These are phyloP conservation scores for Wickerhamiella musiphila DNA, from an alignment of 805 yeast genomes.

Conservation along the genomic window DNA sequence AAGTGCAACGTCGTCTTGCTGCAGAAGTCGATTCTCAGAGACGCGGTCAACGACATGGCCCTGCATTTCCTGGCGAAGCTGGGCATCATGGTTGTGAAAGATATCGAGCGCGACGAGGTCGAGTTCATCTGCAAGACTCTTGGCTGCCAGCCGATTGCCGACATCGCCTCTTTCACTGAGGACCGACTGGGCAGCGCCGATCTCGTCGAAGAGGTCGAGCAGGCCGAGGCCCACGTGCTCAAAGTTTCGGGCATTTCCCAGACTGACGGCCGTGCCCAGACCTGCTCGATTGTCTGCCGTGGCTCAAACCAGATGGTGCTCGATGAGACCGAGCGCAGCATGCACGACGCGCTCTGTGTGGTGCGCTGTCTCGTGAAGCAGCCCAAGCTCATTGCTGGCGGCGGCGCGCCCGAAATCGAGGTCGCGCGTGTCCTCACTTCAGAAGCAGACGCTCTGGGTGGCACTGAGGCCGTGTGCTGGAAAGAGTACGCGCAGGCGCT, in stretches of 20 bases:
- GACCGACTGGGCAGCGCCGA: slow-evolving; percentile 88
- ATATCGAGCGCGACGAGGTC: slow-evolving; percentile 89
- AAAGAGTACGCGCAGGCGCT: slow-evolving; percentile 82
- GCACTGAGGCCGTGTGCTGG: slow-evolving; percentile 82
- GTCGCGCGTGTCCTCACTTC: slow-evolving; percentile 55
- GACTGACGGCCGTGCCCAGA: slow-evolving; percentile 28
- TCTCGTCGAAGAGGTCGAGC: slow-evolving; percentile 75
- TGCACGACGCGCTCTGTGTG: slow-evolving; percentile 96
- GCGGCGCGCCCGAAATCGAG: slow-evolving; percentile 96
- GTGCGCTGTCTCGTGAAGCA: slow-evolving; percentile 74
- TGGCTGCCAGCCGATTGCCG: slow-evolving; percentile 94
- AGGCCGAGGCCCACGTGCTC: slow-evolving; percentile 78
- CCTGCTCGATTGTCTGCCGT: slow-evolving; percentile 62
- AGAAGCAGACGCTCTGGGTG: slow-evolving; percentile 51
- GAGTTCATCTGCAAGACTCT: slow-evolving; percentile 74
- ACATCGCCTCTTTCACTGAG: slow-evolving; percentile 81
- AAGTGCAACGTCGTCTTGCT: slow-evolving; percentile 84
- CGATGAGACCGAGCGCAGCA: slow-evolving; percentile 93
- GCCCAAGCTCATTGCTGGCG: slow-evolving; percentile 88
- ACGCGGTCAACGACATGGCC: slow-evolving; percentile 87
- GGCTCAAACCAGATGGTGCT: slow-evolving; percentile 84
- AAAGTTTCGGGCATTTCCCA: slow-evolving; percentile 65
- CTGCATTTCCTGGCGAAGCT: slow-evolving; percentile 86
- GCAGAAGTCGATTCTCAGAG: slow-evolving; percentile 85
- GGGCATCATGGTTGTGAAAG: slow-evolving; percentile 86